Evolutionary conservation across 1,139 yeast species (phyloP), one percentile per base, ranked within the genome.

Genomic region (Diutina pseudorugosa): DNA sequence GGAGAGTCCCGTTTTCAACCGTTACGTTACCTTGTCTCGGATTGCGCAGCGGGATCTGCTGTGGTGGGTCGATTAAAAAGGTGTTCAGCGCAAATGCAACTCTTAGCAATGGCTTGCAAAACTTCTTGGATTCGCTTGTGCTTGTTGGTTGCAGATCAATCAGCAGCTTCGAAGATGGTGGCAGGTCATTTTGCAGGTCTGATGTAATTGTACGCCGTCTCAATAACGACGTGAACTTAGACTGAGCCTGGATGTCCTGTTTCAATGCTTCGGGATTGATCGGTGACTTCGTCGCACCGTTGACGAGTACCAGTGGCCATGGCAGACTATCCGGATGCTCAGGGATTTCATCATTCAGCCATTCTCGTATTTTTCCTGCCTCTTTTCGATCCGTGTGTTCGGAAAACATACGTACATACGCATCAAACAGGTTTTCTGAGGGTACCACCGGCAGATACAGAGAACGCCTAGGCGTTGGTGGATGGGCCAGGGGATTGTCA

Each of bases 11-110:
- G 60, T 79, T 79, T 3, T 77, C 65, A 3, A 85, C 71, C 59
- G 84, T 91, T 6, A 85, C 93, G 61, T 82, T 84, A 25, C 88
- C 88, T 58, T 75, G 75, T 58, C 86, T 67, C n/a, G 88, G 88
- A 49, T 67, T 72, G 59, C 84, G 68, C 8, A 84, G 77, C 9
- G 86, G 85, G 40, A 82, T 82, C 56, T 82, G 87, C 57, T 82
- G 88, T 1, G 87, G 88, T 0, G 88, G 88, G 58, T 82, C 87
- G 55, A 83, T 81, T 54, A 81, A 77, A 61, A 85, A 85, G 0
- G 89, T 84, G 33, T 82, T 80, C 20, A 83, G 75, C 51, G 85
- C 88, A 65, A 85, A 85, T 0, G 88, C 82, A 21, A 85, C 93
- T 58, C 85, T 72, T 60, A 80, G 82, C 62, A 85, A 68, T 16